Percentiles rank a stretch among this genome's conserved stretches.
Evolutionary conservation across 1,284 basidiomycete species (phyloP).

Genomic region (Moesziomyces parantarcticus): DNA sequence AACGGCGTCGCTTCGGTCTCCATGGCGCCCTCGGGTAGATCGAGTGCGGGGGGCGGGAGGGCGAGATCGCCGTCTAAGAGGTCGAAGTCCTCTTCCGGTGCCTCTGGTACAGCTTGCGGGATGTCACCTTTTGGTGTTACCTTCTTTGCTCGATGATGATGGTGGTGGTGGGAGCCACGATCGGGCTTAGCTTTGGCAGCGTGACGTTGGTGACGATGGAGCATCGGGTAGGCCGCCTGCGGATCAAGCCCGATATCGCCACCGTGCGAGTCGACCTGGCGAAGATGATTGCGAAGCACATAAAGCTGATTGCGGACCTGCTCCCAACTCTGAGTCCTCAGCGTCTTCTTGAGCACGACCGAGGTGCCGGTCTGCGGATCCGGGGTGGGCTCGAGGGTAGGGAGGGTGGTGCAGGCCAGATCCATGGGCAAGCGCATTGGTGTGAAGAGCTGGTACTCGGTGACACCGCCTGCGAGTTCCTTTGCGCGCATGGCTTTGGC

Average conservation of each 20-base stretch:
- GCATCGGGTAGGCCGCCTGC: conserved; percentile 20
- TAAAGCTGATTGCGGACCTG: conserved; percentile 55
- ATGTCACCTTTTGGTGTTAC: conserved; percentile 9
- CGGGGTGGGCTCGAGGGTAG: conserved; percentile 33
- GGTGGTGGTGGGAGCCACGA: conserved; percentile 1
- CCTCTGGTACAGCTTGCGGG: conserved; percentile 16
- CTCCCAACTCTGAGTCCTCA: conserved; percentile 45
- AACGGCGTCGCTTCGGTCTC: not conserved
- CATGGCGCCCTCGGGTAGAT: conserved; percentile 24
- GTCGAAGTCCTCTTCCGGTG: conserved; percentile 28
- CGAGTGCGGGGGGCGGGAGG: conserved; percentile 61
- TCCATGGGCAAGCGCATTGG: conserved; percentile 56
- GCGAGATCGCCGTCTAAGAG: conserved; percentile 56
- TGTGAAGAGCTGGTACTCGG: conserved; percentile 64
- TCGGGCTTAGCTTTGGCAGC: conserved; percentile 15
- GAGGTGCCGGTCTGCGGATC: conserved; percentile 17
- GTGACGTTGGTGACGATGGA: conserved; percentile 27
- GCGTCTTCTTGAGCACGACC: conserved; percentile 33
- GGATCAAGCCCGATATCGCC: conserved; percentile 58
- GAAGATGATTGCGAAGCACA: conserved; percentile 55
- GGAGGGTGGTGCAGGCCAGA: conserved; percentile 21
- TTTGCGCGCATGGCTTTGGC: conserved; percentile 59
- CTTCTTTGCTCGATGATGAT: conserved; percentile 14
- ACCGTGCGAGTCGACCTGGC: conserved; percentile 56
- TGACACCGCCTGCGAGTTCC: conserved; percentile 63